Conservation (phyloP, 306 rosid species). For the Oemleria cerasiformis region DNA sequence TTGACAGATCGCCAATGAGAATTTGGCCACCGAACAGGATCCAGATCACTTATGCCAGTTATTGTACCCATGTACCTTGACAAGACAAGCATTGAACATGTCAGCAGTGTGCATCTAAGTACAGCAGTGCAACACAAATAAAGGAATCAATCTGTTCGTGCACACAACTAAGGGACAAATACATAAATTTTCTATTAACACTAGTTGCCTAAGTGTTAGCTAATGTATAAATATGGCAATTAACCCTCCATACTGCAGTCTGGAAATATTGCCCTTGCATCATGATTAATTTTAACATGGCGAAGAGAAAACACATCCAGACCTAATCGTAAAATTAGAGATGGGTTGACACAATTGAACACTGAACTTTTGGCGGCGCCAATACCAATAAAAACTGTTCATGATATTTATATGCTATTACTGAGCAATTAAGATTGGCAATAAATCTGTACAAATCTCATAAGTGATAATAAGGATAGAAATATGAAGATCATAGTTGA, state of each 20-base stretch:
- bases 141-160: background rate
- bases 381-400: background rate
- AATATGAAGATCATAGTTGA: background rate
- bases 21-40: slow-evolving; percentile 80
- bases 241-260: background rate
- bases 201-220: background rate
- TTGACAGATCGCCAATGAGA: slow-evolving; percentile 91
- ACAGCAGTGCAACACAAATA: background rate
- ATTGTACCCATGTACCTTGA: slow-evolving; percentile 93
- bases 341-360: background rate
- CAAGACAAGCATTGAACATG: slow-evolving; percentile 7
- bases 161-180: background rate
- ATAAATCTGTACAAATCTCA: background rate
- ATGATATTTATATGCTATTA: background rate
- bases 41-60: slow-evolving; percentile 80
- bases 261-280: background rate
- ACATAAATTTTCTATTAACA: background rate
- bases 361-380: background rate
- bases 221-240: background rate
- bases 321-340: background rate
- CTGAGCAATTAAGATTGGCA: slow-evolving; percentile 1
- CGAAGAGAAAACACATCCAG: background rate
- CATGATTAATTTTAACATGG: background rate
- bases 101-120: background rate
- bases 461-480: background rate